phyloP scores from a whole-genome alignment of 441 rosid genomes.

The Flueggea neowawraea region DNA sequence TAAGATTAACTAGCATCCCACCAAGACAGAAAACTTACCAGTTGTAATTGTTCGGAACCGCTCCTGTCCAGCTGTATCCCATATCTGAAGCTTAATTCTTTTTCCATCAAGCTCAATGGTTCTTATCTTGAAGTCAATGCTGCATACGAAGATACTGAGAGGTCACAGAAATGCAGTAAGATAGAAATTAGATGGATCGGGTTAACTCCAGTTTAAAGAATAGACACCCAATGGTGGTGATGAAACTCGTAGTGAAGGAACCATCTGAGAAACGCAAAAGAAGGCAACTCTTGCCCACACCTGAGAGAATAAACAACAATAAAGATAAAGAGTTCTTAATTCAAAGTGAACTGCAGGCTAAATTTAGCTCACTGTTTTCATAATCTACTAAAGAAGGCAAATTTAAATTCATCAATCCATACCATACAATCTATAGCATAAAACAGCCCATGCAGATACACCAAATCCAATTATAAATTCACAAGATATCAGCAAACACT shows the following conservation, averaged over 20 bases:
- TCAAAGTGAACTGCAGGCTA: no score
- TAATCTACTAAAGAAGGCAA: not conserved
- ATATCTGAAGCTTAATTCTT: conserved; percentile 93
- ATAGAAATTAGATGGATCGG: not conserved
- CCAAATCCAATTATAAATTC: no score
- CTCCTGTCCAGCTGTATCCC: conserved; percentile 99
- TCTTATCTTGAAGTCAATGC: conserved; percentile 97
- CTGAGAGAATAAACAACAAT: conserved; percentile 19
- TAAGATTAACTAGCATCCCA: not conserved
- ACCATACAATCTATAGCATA: no score
- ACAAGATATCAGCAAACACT: no score
- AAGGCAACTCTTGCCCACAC: conserved; percentile 99
- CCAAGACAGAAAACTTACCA: conserved; percentile 39
- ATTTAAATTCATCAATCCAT: no score
- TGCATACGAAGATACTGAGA: conserved; percentile 21
- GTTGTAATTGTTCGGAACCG: conserved; percentile 97
- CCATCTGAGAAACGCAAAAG: conserved; percentile 99
- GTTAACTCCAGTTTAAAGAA: not conserved
- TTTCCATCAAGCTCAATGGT: conserved; percentile 98
- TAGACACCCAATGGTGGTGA: conserved; percentile 92
- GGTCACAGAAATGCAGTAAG: not conserved
- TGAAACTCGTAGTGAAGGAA: conserved; percentile 96
- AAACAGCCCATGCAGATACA: no score
- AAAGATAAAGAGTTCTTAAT: no score
- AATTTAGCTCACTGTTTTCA: no score